Conservation (phyloP, 805 yeast genomes). For the Candida succiphila region DNA sequence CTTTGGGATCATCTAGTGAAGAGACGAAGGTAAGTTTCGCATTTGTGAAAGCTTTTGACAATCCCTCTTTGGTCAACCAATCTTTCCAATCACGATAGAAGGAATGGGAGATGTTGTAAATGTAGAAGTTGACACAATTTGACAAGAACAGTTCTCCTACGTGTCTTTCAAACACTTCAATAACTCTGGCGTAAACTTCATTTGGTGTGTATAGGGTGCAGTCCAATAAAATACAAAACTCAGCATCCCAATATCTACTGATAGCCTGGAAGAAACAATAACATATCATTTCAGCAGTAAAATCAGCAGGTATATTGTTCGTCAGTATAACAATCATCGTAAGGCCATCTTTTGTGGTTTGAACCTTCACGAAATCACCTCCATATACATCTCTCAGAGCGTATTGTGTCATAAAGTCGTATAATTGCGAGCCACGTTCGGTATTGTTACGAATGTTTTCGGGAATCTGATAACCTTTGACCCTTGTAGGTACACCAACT, state of each 20-base stretch:
- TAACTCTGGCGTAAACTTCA: constrained; percentile 3
- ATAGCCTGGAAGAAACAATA: constrained; percentile 56
- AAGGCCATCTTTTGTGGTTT: constrained; percentile 62
- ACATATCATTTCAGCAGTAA: constrained; percentile 39
- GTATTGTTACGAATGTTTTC: constrained; percentile 36
- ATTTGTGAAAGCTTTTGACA: background rate
- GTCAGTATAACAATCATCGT: constrained; percentile 54
- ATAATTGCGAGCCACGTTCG: constrained; percentile 40
- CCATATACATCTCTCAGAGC: constrained; percentile 41
- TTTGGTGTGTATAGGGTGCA: constrained; percentile 44
- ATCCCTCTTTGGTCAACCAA: constrained; percentile 5
- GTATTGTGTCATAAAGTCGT: constrained; percentile 67
- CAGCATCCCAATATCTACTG: constrained; percentile 62
- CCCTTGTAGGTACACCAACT: constrained; percentile 52
- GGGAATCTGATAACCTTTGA: constrained; percentile 47
- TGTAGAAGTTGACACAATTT: constrained; percentile 46
- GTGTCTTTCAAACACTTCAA: constrained; percentile 17
- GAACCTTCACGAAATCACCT: constrained; percentile 49
- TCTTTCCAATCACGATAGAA: constrained; percentile 7
- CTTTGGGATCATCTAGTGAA: constrained; percentile 33
- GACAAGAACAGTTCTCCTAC: constrained; percentile 38
- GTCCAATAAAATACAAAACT: constrained; percentile 55
- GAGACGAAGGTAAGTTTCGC: constrained; percentile 27
- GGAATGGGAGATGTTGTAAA: constrained; percentile 35
- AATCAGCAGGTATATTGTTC: constrained; percentile 24